Evolutionary conservation across 495 filamentous ascomycete species (phyloP), one percentile per base, ranked within the genome.

Genomic region (Chaetomidium leptoderma): DNA sequence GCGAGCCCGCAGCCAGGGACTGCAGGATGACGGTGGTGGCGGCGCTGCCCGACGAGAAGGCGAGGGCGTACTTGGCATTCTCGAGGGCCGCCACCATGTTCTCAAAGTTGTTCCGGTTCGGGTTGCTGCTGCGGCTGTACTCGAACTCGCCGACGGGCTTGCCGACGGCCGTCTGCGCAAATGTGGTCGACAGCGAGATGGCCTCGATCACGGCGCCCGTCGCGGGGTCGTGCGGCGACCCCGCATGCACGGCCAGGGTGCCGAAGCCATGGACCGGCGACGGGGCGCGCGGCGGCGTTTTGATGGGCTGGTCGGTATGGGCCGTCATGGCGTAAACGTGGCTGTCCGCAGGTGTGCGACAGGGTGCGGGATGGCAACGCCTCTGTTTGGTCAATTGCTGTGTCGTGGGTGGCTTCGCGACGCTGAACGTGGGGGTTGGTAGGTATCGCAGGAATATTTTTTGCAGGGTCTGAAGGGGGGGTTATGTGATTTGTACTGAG

Each of bases 121-220:
- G 93, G 70, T 98, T 98, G 50, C 89, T 83, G 73, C 86, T 91
- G 37, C 93, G 84, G 46, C 83, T 87, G 78, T 98, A 98, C 72
- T 98, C 93, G 72, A 91, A 93, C 43, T 70, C 67, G 48, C 93
- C 93, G 30, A 97, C 78, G 7, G 93, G 93, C 66, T 84, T 82
- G 24, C 91, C 93, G 16, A 95, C 90, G 16, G 83, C 80, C 21
- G 81, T 86, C 75, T 98, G 93, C 17, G 85, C 90, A 63, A 88
- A 98, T 13, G 93, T 98, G 16, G 93, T 98, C 10, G 90, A 93
- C 10, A 98, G 85, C 7, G 93, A 96, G 69, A 98, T 96, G 49
- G 93, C 76, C 70, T 91, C 88, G 71, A 98, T 98, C 59, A 98
- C 93, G 61, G 93, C 93, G 55, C 93, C 93, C 26, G 92, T 98